These are phyloP conservation scores for Sarocladium kiliense DNA, from an alignment of 2,329 filamentous ascomycete species.

Conservation along the genomic window DNA sequence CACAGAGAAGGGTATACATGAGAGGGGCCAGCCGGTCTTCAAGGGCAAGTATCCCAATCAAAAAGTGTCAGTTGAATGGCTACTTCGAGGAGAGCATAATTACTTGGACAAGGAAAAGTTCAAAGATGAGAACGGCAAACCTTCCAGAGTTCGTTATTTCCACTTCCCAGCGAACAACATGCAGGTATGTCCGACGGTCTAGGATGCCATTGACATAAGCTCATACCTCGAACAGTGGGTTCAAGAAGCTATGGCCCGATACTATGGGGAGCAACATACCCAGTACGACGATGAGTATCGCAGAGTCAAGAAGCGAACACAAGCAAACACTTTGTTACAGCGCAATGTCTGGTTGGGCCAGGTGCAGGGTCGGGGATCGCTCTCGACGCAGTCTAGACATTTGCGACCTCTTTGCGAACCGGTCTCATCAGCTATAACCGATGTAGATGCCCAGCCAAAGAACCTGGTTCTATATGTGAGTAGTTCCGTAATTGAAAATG, in stretches of 20 bases:
- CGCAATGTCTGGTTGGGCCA: conserved; percentile 30
- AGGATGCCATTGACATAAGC: too few relatives aligned
- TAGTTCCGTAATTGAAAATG: background rate
- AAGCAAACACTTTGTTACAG: conserved; percentile 21
- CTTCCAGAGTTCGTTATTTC: conserved; percentile 17
- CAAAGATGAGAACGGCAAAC: background rate
- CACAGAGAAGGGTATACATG: background rate
- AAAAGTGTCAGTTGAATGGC: background rate
- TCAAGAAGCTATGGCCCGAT: conserved; percentile 23
- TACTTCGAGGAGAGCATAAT: background rate
- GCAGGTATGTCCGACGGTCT: conserved; percentile 12
- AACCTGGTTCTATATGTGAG: conserved; percentile 27
- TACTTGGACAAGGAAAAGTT: background rate
- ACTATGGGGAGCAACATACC: conserved; percentile 19
- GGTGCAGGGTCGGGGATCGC: conserved; percentile 20
- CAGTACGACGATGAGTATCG: conserved; percentile 9
- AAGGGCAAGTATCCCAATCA: background rate
- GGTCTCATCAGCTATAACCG: background rate
- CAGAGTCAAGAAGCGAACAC: conserved; percentile 10
- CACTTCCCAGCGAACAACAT: conserved; percentile 29
- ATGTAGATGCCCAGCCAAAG: background rate
- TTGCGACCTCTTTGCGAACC: conserved; percentile 26
- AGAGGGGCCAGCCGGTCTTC: background rate
- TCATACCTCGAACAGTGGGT: background rate
- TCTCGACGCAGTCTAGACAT: conserved; percentile 25